Evolutionary conservation across 108 stramenopile species (phyloP), one percentile per base, ranked within the genome.

Genomic region (Nitzschia sp.): DNA sequence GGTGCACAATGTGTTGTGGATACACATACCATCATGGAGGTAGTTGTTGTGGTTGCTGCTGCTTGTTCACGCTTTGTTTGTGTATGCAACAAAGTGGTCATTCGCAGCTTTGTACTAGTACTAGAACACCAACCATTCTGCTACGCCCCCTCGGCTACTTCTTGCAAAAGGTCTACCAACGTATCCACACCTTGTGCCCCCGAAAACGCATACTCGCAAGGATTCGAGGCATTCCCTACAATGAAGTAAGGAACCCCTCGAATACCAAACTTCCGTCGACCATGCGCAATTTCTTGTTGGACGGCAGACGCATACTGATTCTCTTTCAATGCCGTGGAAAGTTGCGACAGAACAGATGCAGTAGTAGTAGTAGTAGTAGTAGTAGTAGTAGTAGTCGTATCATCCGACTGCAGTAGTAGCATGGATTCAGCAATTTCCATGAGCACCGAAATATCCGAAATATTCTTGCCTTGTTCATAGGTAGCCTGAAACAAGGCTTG

Each of bases 381-480:
- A n/a, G n/a, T n/a, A n/a, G n/a, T n/a, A n/a, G n/a, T n/a, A n/a
- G n/a, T n/a, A n/a, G n/a, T n/a, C n/a, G n/a, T n/a, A n/a, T n/a
- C 53, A 72, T 70, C 0, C 39, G 14, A 53, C 75, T 69, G 24
- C 15, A 83, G 53, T 19, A 69, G 72, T 22, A 86, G 44, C 41
- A 59, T 57, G 19, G 64, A 44, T 2, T 59, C 53, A 6, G 72
- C 86, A 8, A 73, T 50, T 51, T 59, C 8, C 0, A 86, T 60
- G 55, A 89, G 62, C 0, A 70, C 74, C 20, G 83, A 77, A 8
- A 78, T 72, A n/a, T 77, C 43, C 12, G 80, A 79, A 25, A 89
- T 72, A 57, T 89, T 89, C 54, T 76, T 61, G 10, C 88, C 88
- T 17, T 72, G 6, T 53, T 89, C 88, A 55, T 89, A 89, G 70